Percentiles rank a stretch among this genome's conserved stretches.
phyloP scores from a whole-genome alignment of 345 rosid genomes.

The Lepidium africanum region DNA sequence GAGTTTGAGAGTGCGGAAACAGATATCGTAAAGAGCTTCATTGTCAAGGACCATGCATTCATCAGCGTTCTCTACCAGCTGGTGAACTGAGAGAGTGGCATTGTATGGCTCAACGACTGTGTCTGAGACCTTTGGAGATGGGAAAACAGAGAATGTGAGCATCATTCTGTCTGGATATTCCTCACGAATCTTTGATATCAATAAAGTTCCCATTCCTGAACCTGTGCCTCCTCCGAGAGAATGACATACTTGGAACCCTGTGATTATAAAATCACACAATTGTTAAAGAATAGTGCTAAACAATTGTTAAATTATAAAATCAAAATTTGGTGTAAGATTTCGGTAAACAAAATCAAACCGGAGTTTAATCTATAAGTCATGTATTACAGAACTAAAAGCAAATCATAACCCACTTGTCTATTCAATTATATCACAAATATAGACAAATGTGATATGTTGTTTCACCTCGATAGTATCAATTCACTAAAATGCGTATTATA shows the following conservation, averaged over 20 bases:
- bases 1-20: slow-evolving; percentile 96
- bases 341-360: no score
- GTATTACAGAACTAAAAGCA: neutral
- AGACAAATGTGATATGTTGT: neutral
- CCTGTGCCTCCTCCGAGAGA: slow-evolving; percentile 99
- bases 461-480: slow-evolving; percentile 10
- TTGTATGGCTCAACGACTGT: slow-evolving; percentile 98
- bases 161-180: slow-evolving; percentile 98
- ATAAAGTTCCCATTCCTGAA: slow-evolving; percentile 93
- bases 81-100: slow-evolving; percentile 96
- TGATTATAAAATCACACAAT: neutral
- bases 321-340: no score
- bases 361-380: no score
- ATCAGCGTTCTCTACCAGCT: slow-evolving; percentile 91
- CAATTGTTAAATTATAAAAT: no score
- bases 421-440: neutral
- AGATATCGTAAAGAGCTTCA: slow-evolving; percentile 95
- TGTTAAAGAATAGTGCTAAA: neutral
- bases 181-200: slow-evolving; percentile 93
- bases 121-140: slow-evolving; percentile 97
- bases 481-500: neutral
- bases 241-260: slow-evolving; percentile 96
- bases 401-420: slow-evolving; percentile 4
- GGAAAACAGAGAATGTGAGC: slow-evolving; percentile 97
- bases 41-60: slow-evolving; percentile 98